Conservation (phyloP, 2,329 filamentous ascomycete genomes). For the Phaeosphaeriaceae sp. region DNA sequence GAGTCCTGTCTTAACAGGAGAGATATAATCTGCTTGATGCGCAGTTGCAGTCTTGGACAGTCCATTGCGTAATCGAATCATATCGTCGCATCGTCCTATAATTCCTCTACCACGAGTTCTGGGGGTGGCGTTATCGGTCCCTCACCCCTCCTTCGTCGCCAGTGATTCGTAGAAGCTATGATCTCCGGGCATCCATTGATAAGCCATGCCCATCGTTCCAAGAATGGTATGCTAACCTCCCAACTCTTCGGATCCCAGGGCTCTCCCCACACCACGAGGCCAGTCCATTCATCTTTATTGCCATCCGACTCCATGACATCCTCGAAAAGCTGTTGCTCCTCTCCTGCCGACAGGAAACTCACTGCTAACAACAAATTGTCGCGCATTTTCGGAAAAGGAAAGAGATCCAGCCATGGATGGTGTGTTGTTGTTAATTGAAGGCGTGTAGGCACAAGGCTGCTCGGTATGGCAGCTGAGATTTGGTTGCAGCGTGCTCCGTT, state of each 20-base stretch:
- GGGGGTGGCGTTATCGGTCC: neutral
- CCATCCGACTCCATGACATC: neutral
- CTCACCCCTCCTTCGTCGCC: neutral
- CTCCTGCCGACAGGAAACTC: neutral
- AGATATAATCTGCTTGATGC: neutral
- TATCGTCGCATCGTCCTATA: neutral
- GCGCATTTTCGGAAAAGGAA: neutral
- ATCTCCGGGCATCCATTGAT: neutral
- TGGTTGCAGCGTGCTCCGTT: neutral
- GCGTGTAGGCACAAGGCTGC: neutral
- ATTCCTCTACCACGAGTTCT: neutral
- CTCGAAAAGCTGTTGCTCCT: neutral
- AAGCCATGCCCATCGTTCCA: neutral
- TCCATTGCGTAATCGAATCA: neutral
- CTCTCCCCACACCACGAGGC: neutral
- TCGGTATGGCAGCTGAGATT: neutral
- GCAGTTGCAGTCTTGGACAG: neutral
- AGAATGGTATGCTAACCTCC: neutral
- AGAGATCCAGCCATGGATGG: neutral
- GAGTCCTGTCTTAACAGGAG: slow-evolving; percentile 6
- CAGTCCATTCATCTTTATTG: neutral
- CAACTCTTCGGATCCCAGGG: neutral
- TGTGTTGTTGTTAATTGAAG: neutral
- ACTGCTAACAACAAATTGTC: neutral
- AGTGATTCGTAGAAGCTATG: neutral